A percentile compares a stretch with the other conserved stretches of the same genome.
Evolutionary conservation across 2,329 filamentous ascomycete genomes (phyloP).

Genomic region (Beauveria bassiana): DNA sequence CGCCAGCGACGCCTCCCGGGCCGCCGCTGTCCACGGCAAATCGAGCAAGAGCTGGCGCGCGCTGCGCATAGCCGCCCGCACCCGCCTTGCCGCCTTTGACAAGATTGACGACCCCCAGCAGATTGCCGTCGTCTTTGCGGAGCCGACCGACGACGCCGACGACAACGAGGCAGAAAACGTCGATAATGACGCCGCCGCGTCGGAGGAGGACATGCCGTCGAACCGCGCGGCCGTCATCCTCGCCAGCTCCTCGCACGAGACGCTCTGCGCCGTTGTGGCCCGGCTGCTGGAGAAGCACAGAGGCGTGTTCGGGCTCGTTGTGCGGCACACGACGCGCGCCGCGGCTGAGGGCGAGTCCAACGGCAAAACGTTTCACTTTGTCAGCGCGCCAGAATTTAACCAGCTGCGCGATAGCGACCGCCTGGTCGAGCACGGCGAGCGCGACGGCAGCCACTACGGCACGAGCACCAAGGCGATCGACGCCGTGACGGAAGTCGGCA

Average conservation of each 20-base stretch:
- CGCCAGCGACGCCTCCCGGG: conserved; percentile 50
- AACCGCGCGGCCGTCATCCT: conserved; percentile 55
- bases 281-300: conserved; percentile 56
- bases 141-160: conserved; percentile 30
- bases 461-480: conserved; percentile 48
- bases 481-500: conserved; percentile 42
- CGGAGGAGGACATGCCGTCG: conserved; percentile 34
- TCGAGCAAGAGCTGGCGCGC: conserved; percentile 88
- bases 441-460: conserved; percentile 44
- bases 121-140: conserved; percentile 49
- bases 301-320: conserved; percentile 54
- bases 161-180: conserved; percentile 25
- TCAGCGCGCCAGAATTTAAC: conserved; percentile 47
- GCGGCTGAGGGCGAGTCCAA: conserved; percentile 42
- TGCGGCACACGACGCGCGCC: conserved; percentile 46
- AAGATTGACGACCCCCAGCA: conserved; percentile 79
- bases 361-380: conserved; percentile 47
- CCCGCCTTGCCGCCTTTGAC: conserved; percentile 71
- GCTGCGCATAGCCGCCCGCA: conserved; percentile 68
- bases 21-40: conserved; percentile 58
- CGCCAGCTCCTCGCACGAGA: conserved; percentile 54
- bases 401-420: conserved; percentile 52
- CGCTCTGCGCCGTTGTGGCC: conserved; percentile 56
- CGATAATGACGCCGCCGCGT: conserved; percentile 26
- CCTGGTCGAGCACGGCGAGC: conserved; percentile 48